A percentile compares a stretch with the other conserved stretches of the same genome.
Evolutionary conservation across 768 basidiomycete species (phyloP).

Genomic region (Leccinum pellstonianum): DNA sequence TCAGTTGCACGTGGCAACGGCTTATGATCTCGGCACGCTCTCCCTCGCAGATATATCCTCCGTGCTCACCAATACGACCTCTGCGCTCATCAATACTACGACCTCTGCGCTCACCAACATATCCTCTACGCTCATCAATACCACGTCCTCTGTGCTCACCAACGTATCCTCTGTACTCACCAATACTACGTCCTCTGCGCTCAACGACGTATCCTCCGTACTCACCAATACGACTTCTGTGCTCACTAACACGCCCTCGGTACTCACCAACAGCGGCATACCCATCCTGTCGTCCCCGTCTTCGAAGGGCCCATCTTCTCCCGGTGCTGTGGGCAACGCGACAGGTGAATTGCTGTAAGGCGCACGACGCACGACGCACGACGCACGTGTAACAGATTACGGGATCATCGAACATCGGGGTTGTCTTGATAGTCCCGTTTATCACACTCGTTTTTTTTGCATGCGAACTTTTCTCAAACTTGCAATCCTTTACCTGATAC

Average conservation of each 20-base stretch:
- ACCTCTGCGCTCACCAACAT: background rate
- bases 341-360: constrained; percentile 3
- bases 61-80: constrained; percentile 10
- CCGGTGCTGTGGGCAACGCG: constrained; percentile 4
- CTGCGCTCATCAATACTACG: background rate
- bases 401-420: background rate
- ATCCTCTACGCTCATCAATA: background rate
- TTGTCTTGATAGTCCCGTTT: constrained; percentile 1
- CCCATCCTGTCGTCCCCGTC: background rate
- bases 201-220: background rate
- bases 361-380: too few species aligned
- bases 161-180: too few species aligned
- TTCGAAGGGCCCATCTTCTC: background rate
- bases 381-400: background rate
- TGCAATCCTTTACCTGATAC: background rate
- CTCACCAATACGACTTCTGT: background rate
- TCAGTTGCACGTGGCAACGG: constrained; percentile 52
- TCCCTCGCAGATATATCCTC: constrained; percentile 21
- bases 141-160: background rate
- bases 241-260: background rate
- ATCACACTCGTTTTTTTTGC: background rate
- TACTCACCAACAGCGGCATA: background rate
- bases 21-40: constrained; percentile 34
- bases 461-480: background rate
- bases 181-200: background rate